Evolutionary conservation across 1,139 yeast species (phyloP), one percentile per base, ranked within the genome.

Genomic region (Yamadazyma taylorii): DNA sequence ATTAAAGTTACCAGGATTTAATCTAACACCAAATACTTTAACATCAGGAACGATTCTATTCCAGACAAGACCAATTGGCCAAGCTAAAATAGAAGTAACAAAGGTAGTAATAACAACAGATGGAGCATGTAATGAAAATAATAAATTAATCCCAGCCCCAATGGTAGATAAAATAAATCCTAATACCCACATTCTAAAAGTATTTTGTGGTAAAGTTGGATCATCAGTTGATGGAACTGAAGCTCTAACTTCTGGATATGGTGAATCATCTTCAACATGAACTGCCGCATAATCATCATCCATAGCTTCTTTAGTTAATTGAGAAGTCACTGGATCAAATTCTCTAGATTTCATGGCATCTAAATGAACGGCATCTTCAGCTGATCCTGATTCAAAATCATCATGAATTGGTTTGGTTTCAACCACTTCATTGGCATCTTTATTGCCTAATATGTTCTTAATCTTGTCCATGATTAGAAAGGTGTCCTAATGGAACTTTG

Each of bases 1-100:
- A 53, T 78, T 81, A 62, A 81, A 81, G 8, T 79, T 80, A 22
- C 82, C 80, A 1, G 86, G 85, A 57, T 81, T 81, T 39, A 79
- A 61, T 9, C 35, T 33, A 14, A 63, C 33, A 32, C 73, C 75
- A 41, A 75, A 67, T 5, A 78, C 55, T n/a, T 53, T 60, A 32
- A 45, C 39, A 30, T 54, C 38, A 12, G 87, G 87, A 22, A 79
- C 46, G n/a, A 61, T 31, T 35, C 48, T 50, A 32, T 66, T 75
- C 17, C 50, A 46, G 5, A 64, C 57, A 37, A 66, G 54, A 44
- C 87, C 87, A 31, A 77, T 43, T 2, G 87, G 87, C 75, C 79
- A 80, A 4, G 83, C 81, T 47, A 77, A 66, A 47, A 79, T 66
- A 31, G 83, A 73, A 17, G 82, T 70, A 39, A 81, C 81, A 48